These are phyloP conservation scores for Erodium maritimum DNA, from an alignment of 345 rosid species.

Conservation along the genomic window DNA sequence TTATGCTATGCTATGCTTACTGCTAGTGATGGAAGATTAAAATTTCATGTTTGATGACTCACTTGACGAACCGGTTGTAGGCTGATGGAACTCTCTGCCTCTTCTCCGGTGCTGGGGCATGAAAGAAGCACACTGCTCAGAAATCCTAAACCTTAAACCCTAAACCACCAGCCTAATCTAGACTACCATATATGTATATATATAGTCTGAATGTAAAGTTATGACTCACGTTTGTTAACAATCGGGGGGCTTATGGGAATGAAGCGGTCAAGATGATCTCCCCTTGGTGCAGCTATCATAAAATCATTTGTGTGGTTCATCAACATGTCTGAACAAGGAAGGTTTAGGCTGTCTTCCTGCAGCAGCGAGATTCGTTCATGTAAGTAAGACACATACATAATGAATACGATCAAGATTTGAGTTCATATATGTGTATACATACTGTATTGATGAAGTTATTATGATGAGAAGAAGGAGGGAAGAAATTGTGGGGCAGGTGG, in stretches of 20 bases:
- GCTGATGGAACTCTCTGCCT: constrained; percentile 99
- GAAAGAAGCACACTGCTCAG: too few relatives aligned
- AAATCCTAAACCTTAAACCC: too few relatives aligned
- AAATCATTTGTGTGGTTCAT: constrained; percentile 51
- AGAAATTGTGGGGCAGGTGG: constrained; percentile 64
- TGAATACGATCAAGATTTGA: too few relatives aligned
- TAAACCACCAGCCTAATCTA: too few relatives aligned
- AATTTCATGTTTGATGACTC: constrained; percentile 13
- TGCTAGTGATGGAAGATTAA: too few relatives aligned
- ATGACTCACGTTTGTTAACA: constrained; percentile 85
- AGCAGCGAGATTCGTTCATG: not conserved
- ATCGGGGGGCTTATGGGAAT: constrained; percentile 51
- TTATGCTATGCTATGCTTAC: too few relatives aligned
- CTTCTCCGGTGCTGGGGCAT: constrained; percentile 92
- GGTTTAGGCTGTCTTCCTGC: constrained; percentile 76
- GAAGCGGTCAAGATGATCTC: constrained; percentile 54
- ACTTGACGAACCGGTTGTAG: constrained; percentile 99
- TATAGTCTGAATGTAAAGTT: too few relatives aligned
- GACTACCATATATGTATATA: too few relatives aligned
- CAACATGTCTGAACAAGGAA: constrained; percentile 50
- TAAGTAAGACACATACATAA: too few relatives aligned
- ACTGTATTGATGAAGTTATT: constrained; percentile 57
- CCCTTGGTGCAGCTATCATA: constrained; percentile 26
- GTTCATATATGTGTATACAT: too few relatives aligned
- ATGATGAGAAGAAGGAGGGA: too few relatives aligned